phyloP scores from a whole-genome alignment of 2,329 filamentous ascomycete species.

The Fusarium keratoplasticum region DNA sequence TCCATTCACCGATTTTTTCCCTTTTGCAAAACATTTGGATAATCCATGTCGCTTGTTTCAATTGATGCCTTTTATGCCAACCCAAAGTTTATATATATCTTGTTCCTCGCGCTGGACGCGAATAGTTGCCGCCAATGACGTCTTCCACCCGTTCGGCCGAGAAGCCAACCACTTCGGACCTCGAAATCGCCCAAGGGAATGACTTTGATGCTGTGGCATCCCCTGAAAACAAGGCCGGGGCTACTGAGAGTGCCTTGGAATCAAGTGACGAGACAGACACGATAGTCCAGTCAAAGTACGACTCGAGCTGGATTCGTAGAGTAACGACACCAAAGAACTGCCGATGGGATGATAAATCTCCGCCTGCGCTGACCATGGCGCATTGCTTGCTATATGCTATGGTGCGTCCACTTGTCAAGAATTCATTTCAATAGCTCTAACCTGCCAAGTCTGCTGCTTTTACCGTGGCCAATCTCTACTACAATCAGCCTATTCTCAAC shows the following conservation, averaged over 20 bases:
- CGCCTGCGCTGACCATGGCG: constrained; percentile 74
- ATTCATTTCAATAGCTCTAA: neutral
- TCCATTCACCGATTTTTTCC: neutral
- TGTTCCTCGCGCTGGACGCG: neutral
- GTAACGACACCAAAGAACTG: constrained; percentile 69
- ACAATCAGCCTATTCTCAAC: constrained; percentile 83
- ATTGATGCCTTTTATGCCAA: neutral
- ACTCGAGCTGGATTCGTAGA: constrained; percentile 36
- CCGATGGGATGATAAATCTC: constrained; percentile 74
- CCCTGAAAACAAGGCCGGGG: neutral
- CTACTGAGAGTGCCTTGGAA: constrained; percentile 1
- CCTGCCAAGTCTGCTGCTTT: constrained; percentile 64
- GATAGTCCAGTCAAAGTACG: constrained; percentile 32
- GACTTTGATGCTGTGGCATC: neutral
- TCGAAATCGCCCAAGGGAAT: constrained; percentile 5
- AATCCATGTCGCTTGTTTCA: neutral
- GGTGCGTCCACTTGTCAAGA: constrained; percentile 51
- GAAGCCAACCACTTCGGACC: neutral
- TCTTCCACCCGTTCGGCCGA: constrained; percentile 10
- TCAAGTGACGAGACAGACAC: constrained; percentile 29
- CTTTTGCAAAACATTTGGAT: neutral
- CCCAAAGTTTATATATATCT: neutral
- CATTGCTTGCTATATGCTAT: constrained; percentile 79
- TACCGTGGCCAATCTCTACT: constrained; percentile 85
- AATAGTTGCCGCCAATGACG: constrained; percentile 18